Base-by-base conservation (phyloP, 2,329 filamentous ascomycete genomes). In the Sporothrix pallida region DNA sequence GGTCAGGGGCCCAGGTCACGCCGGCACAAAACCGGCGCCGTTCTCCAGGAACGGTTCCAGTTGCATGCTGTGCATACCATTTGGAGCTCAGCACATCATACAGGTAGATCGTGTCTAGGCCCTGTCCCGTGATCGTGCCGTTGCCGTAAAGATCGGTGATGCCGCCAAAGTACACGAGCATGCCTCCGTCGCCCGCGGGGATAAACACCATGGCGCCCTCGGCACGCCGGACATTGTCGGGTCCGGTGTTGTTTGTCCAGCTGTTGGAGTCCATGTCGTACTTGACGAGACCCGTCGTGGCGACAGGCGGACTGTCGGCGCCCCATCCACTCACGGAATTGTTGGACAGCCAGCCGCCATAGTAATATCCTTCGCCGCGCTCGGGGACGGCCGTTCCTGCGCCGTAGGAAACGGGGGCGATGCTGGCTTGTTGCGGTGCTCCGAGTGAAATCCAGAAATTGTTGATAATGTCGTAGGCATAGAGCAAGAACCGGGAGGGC, bases 161-260 rank as follows among this genome's bases (percentile, higher is more conserved):
- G 12, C 89, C 89, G 17, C 90, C 90, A 79, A 91, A 87, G 77
- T 90, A 90, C 1, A 90, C 81, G 42, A 91, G 81, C 79, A 91
- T 81, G 1, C 90, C 90, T 15, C 81, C 83, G 75, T 90, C 87
- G 15, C 88, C 88, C 5, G 86, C 86, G 1, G 89, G 89, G 37
- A 91, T 81, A 76, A 88, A 91, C 0, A 88, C 80, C 84, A 91
- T 84, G 3, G 83, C 83, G 1, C 90, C 89, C 78, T 91, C 89
- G 1, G 88, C 89, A 70, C 89, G 82, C 1, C 85, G 84, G 13
- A 82, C 79, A n/a, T 77, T 79, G 77, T 89, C 88, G 1, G 86
- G 87, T 0, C 87, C 87, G 1, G 85, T 86, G 23, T 80, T 84
- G 75, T 90, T 91, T 17, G 82, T 84, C 81, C 87, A 87, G 5